These are phyloP conservation scores for Wickerhamiella alocasiicola DNA, from an alignment of 805 yeast genomes.

Conservation along the genomic window DNA sequence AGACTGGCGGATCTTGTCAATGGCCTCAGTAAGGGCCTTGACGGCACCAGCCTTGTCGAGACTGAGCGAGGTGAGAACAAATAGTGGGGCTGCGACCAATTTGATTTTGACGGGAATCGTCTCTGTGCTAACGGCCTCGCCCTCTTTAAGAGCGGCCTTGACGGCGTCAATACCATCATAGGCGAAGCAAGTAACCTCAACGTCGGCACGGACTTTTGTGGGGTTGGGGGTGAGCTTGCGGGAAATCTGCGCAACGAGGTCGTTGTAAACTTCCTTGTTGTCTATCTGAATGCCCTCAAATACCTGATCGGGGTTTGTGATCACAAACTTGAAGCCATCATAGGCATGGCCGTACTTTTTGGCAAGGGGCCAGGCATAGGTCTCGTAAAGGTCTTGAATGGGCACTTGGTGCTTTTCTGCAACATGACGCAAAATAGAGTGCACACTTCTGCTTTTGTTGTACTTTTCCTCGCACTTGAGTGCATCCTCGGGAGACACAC, in stretches of 20 bases:
- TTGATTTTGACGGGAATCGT: conserved; percentile 82
- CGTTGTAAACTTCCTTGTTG: conserved; percentile 61
- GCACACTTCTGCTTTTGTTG: conserved; percentile 93
- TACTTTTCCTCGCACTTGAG: conserved; percentile 95
- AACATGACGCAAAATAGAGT: conserved; percentile 95
- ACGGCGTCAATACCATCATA: conserved; percentile 98
- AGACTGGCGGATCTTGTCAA: conserved; percentile 56
- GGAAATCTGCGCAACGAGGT: conserved; percentile 74
- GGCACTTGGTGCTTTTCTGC: conserved; percentile 91
- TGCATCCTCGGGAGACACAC: conserved; percentile 96
- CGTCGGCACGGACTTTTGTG: conserved; percentile 94
- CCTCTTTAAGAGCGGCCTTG: conserved; percentile 74
- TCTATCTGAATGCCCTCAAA: conserved; percentile 66
- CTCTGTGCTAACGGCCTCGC: conserved; percentile 74
- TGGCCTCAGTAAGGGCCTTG: conserved; percentile 63
- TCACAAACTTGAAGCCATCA: conserved; percentile 92
- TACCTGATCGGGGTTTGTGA: conserved; percentile 73
- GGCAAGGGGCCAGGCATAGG: conserved; percentile 95
- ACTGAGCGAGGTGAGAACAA: conserved; percentile 85
- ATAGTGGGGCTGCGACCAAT: conserved; percentile 94
- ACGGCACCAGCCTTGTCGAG: conserved; percentile 86
- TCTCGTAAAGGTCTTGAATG: conserved; percentile 71
- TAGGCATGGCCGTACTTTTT: conserved; percentile 92
- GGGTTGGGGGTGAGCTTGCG: conserved; percentile 97
- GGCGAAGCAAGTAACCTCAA: conserved; percentile 92